Evolutionary conservation across 768 basidiomycete genomes (phyloP).

Genomic region (Rhodocollybia butyracea): DNA sequence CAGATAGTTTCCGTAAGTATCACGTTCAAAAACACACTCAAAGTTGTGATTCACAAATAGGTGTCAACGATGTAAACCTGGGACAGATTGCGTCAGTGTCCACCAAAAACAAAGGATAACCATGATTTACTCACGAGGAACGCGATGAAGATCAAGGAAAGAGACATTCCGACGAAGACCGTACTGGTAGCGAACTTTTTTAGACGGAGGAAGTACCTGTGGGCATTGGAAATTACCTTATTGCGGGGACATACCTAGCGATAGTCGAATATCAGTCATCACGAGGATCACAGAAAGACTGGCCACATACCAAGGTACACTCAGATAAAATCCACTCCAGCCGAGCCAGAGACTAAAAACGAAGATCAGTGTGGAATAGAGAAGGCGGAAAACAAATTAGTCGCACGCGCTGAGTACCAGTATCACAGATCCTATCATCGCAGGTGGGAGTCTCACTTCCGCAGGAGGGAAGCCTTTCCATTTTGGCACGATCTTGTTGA

Average conservation of each 20-base stretch:
- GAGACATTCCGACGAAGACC: constrained; percentile 26
- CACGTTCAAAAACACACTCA: too few relatives aligned
- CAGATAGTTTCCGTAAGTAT: too few relatives aligned
- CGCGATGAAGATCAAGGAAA: constrained; percentile 51
- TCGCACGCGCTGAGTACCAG: constrained; percentile 31
- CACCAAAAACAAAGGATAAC: background rate
- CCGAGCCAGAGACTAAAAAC: constrained; percentile 42
- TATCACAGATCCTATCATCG: constrained; percentile 31
- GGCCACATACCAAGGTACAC: constrained; percentile 36
- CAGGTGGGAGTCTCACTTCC: constrained; percentile 35
- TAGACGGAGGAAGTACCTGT: too few relatives aligned
- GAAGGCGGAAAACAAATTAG: too few relatives aligned
- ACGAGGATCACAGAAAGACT: too few relatives aligned
- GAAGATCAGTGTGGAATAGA: too few relatives aligned
- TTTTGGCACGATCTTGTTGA: constrained; percentile 26
- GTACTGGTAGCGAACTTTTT: too few relatives aligned
- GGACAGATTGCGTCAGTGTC: background rate
- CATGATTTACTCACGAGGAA: constrained; percentile 43
- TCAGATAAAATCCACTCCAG: constrained; percentile 31
- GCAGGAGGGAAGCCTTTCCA: constrained; percentile 40
- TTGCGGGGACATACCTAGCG: too few relatives aligned
- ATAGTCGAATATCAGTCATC: too few relatives aligned
- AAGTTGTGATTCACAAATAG: constrained; percentile 42
- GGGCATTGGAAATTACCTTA: too few relatives aligned
- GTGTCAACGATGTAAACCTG: constrained; percentile 60